phyloP scores from a whole-genome alignment of 352 stramenopile species.

The Globisporangium sylvaticum region DNA sequence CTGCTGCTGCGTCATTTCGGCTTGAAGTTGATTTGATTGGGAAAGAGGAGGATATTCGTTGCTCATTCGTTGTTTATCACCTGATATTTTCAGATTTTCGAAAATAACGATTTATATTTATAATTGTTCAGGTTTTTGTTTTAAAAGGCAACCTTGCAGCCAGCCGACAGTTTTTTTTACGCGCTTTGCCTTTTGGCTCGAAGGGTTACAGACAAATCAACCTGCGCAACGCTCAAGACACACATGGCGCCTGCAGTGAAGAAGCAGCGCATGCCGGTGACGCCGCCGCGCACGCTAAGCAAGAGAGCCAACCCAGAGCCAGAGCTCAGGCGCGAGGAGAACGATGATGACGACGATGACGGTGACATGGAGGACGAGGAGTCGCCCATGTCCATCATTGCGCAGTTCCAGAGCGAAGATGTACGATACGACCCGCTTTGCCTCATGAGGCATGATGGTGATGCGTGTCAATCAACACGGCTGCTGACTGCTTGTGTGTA shows the following conservation, averaged over 20 bases:
- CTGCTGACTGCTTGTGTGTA: neutral
- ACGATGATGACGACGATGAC: slow-evolving; percentile 25
- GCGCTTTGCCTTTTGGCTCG: neutral
- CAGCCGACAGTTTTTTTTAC: neutral
- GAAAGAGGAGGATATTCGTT: no score
- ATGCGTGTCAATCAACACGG: neutral
- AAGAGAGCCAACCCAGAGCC: neutral
- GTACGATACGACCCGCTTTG: slow-evolving; percentile 26
- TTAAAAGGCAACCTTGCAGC: no score
- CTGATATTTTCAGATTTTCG: no score
- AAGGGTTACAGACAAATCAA: neutral
- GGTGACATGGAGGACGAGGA: slow-evolving; percentile 45
- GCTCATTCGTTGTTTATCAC: no score
- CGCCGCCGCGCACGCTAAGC: neutral
- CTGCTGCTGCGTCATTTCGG: neutral
- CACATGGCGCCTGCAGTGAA: slow-evolving; percentile 18
- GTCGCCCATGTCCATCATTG: slow-evolving; percentile 84
- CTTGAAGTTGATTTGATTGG: neutral
- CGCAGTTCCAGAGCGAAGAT: slow-evolving; percentile 92
- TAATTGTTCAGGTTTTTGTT: no score
- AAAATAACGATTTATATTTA: no score
- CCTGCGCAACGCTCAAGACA: neutral
- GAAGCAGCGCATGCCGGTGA: slow-evolving; percentile 13
- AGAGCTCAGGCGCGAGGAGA: slow-evolving; percentile 5
- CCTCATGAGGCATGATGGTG: neutral